These are phyloP conservation scores for Komagataella mondaviorum DNA, from an alignment of 805 yeast species.

Conservation along the genomic window DNA sequence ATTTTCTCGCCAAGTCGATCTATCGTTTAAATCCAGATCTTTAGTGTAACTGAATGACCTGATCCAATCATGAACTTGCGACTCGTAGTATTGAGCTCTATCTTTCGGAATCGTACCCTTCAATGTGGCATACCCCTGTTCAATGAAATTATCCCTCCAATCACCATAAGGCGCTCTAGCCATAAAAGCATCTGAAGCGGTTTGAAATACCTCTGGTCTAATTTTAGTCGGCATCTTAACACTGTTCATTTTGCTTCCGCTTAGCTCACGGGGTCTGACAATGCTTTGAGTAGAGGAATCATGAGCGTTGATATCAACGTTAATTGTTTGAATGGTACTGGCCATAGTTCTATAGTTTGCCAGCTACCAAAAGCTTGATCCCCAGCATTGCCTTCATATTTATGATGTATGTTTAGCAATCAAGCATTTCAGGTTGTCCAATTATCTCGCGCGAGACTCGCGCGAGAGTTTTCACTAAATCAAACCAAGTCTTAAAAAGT, in stretches of 20 bases:
- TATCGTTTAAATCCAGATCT: slow-evolving; percentile 11
- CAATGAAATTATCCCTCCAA: slow-evolving; percentile 16
- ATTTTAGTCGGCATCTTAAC: background rate
- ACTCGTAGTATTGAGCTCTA: slow-evolving; percentile 11
- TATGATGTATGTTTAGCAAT: background rate
- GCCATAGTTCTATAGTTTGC: background rate
- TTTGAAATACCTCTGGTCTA: background rate
- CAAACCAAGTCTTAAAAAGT: too few relatives aligned
- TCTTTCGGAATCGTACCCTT: slow-evolving; percentile 15
- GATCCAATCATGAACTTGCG: slow-evolving; percentile 12
- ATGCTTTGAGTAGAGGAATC: background rate
- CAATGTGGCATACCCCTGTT: slow-evolving; percentile 19
- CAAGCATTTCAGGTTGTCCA: background rate
- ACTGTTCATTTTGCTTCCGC: background rate
- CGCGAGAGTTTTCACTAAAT: background rate
- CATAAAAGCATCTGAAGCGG: background rate
- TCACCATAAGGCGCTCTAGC: slow-evolving; percentile 8
- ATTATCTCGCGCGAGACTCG: background rate
- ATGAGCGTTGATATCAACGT: background rate
- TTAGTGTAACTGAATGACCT: slow-evolving; percentile 8
- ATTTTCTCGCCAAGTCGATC: slow-evolving; percentile 15
- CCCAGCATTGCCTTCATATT: background rate
- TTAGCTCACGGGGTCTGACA: background rate
- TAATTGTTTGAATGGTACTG: background rate
- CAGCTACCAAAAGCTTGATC: background rate